Base-by-base conservation (phyloP, 1,284 basidiomycete species). In the Marasmius sp. region DNA sequence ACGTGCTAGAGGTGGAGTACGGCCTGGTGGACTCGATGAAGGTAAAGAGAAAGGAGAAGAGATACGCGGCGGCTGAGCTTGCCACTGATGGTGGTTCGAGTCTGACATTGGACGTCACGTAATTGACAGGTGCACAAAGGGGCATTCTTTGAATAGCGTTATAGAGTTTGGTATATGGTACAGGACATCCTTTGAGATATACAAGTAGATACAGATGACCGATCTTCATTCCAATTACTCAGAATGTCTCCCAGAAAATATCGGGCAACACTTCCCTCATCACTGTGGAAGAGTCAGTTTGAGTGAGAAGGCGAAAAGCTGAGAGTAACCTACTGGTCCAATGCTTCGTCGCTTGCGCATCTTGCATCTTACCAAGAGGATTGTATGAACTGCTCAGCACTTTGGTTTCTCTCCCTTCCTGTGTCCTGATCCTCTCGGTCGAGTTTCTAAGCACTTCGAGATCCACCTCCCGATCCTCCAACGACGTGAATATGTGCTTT, bases 161-260 rank as follows among this genome's bases (percentile, higher is more conserved):
- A 49, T 49, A 49, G 18, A 20, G 48, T 20, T 11, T 18, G 50
- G 33, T 14, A 52, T 22, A 22, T 33, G 16, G 50, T 52, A 34
- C 27, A 8, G 14, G 10, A 34, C 18, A 27, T n/a, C n/a, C n/a
- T n/a, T n/a, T n/a, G n/a, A n/a, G n/a, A n/a, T 16, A 33, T 33
- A 33, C 41, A 43, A 3, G 41, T 12, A n/a, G 41, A n/a, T 43
- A n/a, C 12, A 43, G 41, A 43, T 43, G n/a, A 6, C n/a, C 11
- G 3, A n/a, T n/a, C 12, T 3, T n/a, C 16, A 47, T 47, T n/a
- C n/a, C n/a, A n/a, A n/a, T n/a, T n/a, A n/a, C n/a, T n/a, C 68
- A 89, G 67, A 83, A 88, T 3, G 83, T 86, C 73, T 87, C 85
- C 87, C 87, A 89, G 65, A 85, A 80, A 9, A 79, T 66, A 65